A percentile compares a stretch with the other conserved stretches of the same genome.
Conservation (phyloP, 768 basidiomycete species). For the Lyophyllum semitale region DNA sequence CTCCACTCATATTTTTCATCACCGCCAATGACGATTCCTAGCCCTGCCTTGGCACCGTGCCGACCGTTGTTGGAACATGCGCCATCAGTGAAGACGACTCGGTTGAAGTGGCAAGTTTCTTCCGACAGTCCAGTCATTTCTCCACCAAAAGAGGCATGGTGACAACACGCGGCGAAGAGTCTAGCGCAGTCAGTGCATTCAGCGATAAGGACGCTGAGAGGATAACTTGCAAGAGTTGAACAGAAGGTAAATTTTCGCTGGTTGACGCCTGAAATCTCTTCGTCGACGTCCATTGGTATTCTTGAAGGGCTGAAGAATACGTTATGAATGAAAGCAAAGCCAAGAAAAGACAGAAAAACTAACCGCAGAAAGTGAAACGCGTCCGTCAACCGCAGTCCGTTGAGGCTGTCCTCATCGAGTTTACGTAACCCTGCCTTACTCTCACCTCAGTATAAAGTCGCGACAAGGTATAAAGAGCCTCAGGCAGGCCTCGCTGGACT, state of each 20-base stretch:
- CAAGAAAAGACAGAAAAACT: too few species aligned
- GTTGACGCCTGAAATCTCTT: too few species aligned
- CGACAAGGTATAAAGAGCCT: too few species aligned
- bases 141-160: neutral
- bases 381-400: too few species aligned
- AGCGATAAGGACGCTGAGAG: neutral
- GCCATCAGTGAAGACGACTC: conserved; percentile 30
- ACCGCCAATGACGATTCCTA: conserved; percentile 22
- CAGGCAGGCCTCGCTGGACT: too few species aligned
- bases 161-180: neutral
- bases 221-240: neutral
- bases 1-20: conserved; percentile 7
- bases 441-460: too few species aligned
- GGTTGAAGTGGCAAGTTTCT: conserved; percentile 22
- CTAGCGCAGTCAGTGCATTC: neutral
- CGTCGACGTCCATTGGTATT: too few species aligned
- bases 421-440: too few species aligned
- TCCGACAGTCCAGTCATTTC: neutral
- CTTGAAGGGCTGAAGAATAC: too few species aligned
- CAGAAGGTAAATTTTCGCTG: neutral
- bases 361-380: too few species aligned
- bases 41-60: conserved; percentile 20
- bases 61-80: conserved; percentile 27
- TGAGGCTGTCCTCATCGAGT: too few species aligned
- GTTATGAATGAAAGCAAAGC: too few species aligned